phyloP scores from a whole-genome alignment of 495 filamentous ascomycete species.

The Glarea lozoyensis region DNA sequence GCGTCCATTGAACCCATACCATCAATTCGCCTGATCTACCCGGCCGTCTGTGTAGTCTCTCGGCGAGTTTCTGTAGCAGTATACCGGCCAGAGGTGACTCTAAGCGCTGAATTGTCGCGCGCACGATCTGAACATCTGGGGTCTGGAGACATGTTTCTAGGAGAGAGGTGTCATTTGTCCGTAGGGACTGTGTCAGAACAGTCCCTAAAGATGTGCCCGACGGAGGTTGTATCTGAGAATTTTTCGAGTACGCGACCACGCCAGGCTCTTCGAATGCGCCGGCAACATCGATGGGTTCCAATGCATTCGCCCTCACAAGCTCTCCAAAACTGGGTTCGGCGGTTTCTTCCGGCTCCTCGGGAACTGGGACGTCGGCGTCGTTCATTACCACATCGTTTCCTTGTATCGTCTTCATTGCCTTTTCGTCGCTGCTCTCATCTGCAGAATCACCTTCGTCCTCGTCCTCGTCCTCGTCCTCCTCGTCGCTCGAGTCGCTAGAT shows the following conservation, averaged over 20 bases:
- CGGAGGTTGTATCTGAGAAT: conserved; percentile 41
- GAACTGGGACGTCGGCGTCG: conserved; percentile 20
- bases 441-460: conserved; percentile 15
- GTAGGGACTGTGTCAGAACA: conserved; percentile 84
- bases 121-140: conserved; percentile 62
- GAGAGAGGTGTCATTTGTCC: conserved; percentile 78
- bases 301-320: conserved; percentile 59
- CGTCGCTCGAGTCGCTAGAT: conserved; percentile 43
- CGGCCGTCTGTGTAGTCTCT: conserved; percentile 77
- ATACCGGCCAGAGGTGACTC: conserved; percentile 71
- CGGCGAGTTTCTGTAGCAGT: conserved; percentile 75
- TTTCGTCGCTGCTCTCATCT: conserved; percentile 30
- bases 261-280: conserved; percentile 39
- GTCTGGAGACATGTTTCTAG: conserved; percentile 88
- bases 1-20: conserved; percentile 91
- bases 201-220: conserved; percentile 77
- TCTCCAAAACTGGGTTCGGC: conserved; percentile 82
- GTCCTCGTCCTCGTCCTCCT: conserved; percentile 32
- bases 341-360: conserved; percentile 36
- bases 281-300: conserved; percentile 69
- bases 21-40: conserved; percentile 87
- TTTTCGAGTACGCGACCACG: conserved; percentile 12
- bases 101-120: conserved; percentile 80
- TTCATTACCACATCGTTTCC: conserved; percentile 32
- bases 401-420: conserved; percentile 29